phyloP scores from a whole-genome alignment of 1,284 basidiomycete species.

The Athelia sp. region DNA sequence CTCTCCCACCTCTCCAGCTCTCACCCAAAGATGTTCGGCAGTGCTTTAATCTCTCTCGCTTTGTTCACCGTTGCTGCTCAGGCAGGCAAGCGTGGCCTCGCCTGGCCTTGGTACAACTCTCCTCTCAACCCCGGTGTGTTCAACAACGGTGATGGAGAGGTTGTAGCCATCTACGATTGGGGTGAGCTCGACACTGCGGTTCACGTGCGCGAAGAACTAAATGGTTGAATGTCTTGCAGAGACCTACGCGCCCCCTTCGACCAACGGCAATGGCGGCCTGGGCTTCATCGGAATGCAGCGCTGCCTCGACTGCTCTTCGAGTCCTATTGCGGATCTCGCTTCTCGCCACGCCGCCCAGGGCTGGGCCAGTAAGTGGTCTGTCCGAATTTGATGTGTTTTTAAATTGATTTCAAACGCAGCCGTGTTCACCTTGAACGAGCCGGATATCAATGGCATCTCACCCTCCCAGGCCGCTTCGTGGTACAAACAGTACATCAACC shows the following conservation, averaged over 20 bases:
- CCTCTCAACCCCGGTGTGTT: conserved; percentile 19
- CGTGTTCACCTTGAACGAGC: conserved; percentile 33
- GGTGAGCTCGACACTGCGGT: not conserved
- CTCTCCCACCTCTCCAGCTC: too few species aligned
- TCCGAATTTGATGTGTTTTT: not conserved
- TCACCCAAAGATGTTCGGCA: not conserved
- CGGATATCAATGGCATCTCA: conserved; percentile 22
- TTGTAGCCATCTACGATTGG: conserved; percentile 22
- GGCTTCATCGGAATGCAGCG: conserved; percentile 36
- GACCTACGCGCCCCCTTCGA: conserved; percentile 26
- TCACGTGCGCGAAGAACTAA: conserved; percentile 18
- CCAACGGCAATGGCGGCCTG: conserved; percentile 26
- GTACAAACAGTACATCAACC: conserved; percentile 31
- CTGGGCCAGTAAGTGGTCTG: conserved; percentile 17
- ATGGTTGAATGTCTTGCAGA: conserved; percentile 31
- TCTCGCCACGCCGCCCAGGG: conserved; percentile 23
- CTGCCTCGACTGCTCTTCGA: conserved; percentile 29
- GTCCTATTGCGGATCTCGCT: conserved; percentile 25
- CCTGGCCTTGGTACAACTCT: conserved; percentile 7
- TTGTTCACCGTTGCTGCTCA: conserved; percentile 5
- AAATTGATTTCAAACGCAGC: conserved; percentile 12
- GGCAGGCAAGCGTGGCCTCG: conserved; percentile 12
- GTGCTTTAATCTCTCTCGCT: not conserved
- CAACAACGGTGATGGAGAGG: conserved; percentile 17
- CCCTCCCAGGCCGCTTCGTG: conserved; percentile 26